Percentiles rank a stretch among this genome's conserved stretches.
phyloP scores from a whole-genome alignment of 106 monocot genomes.

The Gastrodia elata region DNA sequence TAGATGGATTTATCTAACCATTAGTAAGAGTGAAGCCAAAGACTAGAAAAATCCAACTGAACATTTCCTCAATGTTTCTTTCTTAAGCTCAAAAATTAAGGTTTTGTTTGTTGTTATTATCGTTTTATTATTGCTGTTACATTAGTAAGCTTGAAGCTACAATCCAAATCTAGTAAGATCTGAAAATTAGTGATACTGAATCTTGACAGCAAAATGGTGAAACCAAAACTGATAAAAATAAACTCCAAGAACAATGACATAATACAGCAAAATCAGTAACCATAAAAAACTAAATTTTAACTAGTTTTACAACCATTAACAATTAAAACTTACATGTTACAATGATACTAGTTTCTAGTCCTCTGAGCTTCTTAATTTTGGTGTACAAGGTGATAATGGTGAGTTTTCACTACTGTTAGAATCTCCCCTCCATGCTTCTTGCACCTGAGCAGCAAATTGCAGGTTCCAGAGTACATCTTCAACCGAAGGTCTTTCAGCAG shows the following conservation, averaged over 20 bases:
- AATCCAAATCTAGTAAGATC: too few relatives aligned
- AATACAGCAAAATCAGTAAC: neutral
- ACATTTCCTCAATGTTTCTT: too few relatives aligned
- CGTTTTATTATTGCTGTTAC: too few relatives aligned
- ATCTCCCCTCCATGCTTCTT: conserved; percentile 71
- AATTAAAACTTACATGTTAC: conserved; percentile 4
- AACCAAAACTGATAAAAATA: neutral
- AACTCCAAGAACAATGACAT: neutral
- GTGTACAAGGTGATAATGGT: conserved; percentile 24
- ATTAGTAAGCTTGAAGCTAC: too few relatives aligned
- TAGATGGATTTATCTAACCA: too few relatives aligned
- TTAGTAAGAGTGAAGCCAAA: too few relatives aligned
- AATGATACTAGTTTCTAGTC: neutral
- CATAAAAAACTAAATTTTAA: neutral
- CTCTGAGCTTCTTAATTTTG: neutral
- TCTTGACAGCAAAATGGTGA: neutral
- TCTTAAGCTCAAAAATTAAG: too few relatives aligned
- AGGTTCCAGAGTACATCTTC: conserved; percentile 99
- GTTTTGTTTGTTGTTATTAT: too few relatives aligned
- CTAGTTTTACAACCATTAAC: neutral
- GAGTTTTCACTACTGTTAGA: conserved; percentile 65
- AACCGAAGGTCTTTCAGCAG: conserved; percentile 60
- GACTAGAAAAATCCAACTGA: too few relatives aligned
- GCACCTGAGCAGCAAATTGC: conserved; percentile 95
- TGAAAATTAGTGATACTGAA: too few relatives aligned